Evolutionary conservation across 768 basidiomycete species (phyloP), one percentile per base, ranked within the genome.

Genomic region (Phlebiopsis flavidoalba): DNA sequence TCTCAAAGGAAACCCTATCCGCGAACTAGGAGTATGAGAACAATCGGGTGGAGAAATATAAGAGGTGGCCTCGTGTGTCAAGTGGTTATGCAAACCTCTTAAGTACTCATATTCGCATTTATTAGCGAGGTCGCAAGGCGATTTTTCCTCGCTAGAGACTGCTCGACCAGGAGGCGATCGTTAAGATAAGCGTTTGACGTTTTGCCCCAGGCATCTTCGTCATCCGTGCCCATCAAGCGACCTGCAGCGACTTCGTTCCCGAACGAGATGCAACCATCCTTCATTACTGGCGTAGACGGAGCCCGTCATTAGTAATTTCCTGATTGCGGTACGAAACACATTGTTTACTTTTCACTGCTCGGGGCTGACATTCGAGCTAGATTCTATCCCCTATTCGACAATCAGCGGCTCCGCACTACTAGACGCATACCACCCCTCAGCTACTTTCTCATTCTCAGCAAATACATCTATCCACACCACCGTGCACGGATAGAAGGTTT

Each of bases 391-490:
- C 71, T 85, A 1, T 95, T 91, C 72, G 97, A 99, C 71, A 80
- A 76, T 19, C 84, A 91, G 64, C 86, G 96, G n/a, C 17, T 73
- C 80, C 0, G 74, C 78, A 0, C 80, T 98, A 6, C 68, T 83
- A 15, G 79, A 87, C 50, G 92, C 82, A 19, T 99, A 98, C 71
- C 84, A 91, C 61, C 85, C 90, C 0, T 75, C 82, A 11, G 91
- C 95, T n/a, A 95, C 94, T 8, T 95, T 98, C 71, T 97, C 95
- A 0, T 90, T 88, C 71, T 89, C 88, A 19, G 84, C 85, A 66
- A 95, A 95, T 71, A 95, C 95, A 1, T 71, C 83, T 6, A 89
- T 95, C 62, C 92, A n/a, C 92, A 4, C n/a, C 71, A 80, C 7
- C 88, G 95, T 15, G 90, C 92, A 0, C 82, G 90, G 51, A 78